Evolutionary conservation across 257 asterid species (phyloP).

Genomic region (Coffea eugenioides): DNA sequence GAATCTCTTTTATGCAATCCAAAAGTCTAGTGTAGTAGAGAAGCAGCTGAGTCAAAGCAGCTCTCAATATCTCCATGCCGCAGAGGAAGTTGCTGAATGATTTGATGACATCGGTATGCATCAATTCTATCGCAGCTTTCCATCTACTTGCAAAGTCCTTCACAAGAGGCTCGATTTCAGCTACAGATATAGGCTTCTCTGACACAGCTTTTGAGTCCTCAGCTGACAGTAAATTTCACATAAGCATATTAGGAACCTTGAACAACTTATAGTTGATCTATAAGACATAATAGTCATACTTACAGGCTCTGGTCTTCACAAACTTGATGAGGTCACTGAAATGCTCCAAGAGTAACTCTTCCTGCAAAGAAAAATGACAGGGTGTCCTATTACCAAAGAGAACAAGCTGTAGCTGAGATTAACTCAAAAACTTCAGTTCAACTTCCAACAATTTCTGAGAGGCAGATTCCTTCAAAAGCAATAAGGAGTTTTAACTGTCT

Average conservation of each 20-base stretch:
- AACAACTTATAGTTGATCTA: background rate
- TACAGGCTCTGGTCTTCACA: slow-evolving; percentile 89
- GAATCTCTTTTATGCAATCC: slow-evolving; percentile 77
- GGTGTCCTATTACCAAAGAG: background rate
- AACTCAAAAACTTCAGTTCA: background rate
- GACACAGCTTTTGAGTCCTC: slow-evolving; percentile 74
- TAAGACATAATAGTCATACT: slow-evolving; percentile 24
- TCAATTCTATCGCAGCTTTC: slow-evolving; percentile 94
- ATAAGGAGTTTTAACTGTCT: background rate
- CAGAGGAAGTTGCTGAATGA: slow-evolving; percentile 91
- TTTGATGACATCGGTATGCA: slow-evolving; percentile 92
- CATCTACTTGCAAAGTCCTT: slow-evolving; percentile 94
- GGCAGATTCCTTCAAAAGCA: background rate
- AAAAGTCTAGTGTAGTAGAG: slow-evolving; percentile 92
- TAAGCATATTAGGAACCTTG: background rate
- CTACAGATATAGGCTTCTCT: slow-evolving; percentile 55
- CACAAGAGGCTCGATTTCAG: slow-evolving; percentile 85
- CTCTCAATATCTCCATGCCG: slow-evolving; percentile 96
- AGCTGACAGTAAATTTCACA: slow-evolving; percentile 39
- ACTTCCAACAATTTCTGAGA: background rate
- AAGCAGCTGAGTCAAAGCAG: slow-evolving; percentile 89
- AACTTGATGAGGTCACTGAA: slow-evolving; percentile 83
- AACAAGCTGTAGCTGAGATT: background rate
- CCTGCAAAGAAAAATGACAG: slow-evolving; percentile 46
- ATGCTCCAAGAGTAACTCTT: slow-evolving; percentile 85